phyloP scores from a whole-genome alignment of 2,329 filamentous ascomycete genomes.

The Ophiostoma himal-ulmi region DNA sequence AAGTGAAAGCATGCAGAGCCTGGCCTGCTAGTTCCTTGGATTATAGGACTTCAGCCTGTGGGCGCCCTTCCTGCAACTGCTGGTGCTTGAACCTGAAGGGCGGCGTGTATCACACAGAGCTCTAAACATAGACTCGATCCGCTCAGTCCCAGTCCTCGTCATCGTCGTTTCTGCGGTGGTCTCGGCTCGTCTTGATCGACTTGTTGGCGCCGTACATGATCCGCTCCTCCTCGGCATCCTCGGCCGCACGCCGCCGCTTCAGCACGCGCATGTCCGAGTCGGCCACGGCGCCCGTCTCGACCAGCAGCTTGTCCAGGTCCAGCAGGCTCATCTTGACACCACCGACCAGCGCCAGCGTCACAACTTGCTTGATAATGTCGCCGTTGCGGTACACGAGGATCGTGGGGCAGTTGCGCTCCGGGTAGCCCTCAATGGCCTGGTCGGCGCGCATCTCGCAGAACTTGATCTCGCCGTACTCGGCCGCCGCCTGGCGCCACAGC shows the following conservation, averaged over 20 bases:
- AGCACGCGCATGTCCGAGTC: constrained; percentile 71
- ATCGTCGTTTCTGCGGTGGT: constrained; percentile 26
- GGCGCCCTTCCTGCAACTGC: background rate
- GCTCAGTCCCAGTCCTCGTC: constrained; percentile 33
- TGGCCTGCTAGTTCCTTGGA: background rate
- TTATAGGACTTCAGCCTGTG: background rate
- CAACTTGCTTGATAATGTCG: constrained; percentile 83
- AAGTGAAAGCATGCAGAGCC: background rate
- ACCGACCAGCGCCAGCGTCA: constrained; percentile 76
- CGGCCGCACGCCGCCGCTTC: constrained; percentile 53
- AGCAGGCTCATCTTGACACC: constrained; percentile 65
- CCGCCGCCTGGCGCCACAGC: constrained; percentile 77
- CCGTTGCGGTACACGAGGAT: constrained; percentile 88
- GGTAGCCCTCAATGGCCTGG: constrained; percentile 94
- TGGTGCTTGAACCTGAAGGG: background rate
- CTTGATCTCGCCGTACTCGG: constrained; percentile 87
- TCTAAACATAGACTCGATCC: background rate
- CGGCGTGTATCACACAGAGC: background rate
- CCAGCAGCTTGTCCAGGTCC: constrained; percentile 73
- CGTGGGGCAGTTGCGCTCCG: constrained; percentile 89
- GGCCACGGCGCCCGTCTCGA: constrained; percentile 74
- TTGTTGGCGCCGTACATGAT: constrained; percentile 43
- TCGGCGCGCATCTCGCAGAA: constrained; percentile 93
- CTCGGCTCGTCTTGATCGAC: constrained; percentile 27
- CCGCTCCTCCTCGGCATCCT: constrained; percentile 56